Evolutionary conservation across 805 yeast genomes (phyloP), one percentile per base, ranked within the genome.

Genomic region (Debaryomyces hansenii): DNA sequence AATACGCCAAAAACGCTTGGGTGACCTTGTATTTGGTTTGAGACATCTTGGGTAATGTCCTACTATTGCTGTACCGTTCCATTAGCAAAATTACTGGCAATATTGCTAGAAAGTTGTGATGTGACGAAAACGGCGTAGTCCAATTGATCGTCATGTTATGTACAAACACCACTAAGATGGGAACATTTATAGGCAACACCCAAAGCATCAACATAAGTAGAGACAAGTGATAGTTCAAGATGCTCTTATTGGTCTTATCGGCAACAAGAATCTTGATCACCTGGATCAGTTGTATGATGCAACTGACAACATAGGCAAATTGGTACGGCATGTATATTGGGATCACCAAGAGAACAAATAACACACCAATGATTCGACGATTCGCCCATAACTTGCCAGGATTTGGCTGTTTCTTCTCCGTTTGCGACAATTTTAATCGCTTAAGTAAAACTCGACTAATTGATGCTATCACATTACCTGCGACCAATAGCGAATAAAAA

Each of bases 91-190:
- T 72, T 1, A 87, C 81, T 0, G 97, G 96, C 11, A 85, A 67
- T 20, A 90, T 79, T 0, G 96, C 86, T 44, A 90, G 63, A 36
- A 87, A 70, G 58, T 89, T 90, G 62, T 91, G 96, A 62, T 90
- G 96, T 0, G 96, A 85, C 5, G 87, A 80, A 58, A 90, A 90
- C 14, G 96, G 90, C 0, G 94, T 87, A 45, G 75, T 78, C 96
- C 96, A 88, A 53, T 77, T 80, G 15, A 89, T 75, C 1, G 86
- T 77, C 48, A 90, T 71, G 57, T 90, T 87, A 57, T 88, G 96
- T 29, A 87, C 68, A 73, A 90, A 90, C 1, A 90, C 96, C 47
- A 90, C 71, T 24, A 90, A 60, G 1, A 87, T 82, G 0, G 97
- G 96, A 0, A 84, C 70, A 56, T 86, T 86, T 16, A 90, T 81